Percentiles rank a stretch among this genome's conserved stretches.
Evolutionary conservation across 2,329 filamentous ascomycete species (phyloP).

Genomic region (Boeremia exigua): DNA sequence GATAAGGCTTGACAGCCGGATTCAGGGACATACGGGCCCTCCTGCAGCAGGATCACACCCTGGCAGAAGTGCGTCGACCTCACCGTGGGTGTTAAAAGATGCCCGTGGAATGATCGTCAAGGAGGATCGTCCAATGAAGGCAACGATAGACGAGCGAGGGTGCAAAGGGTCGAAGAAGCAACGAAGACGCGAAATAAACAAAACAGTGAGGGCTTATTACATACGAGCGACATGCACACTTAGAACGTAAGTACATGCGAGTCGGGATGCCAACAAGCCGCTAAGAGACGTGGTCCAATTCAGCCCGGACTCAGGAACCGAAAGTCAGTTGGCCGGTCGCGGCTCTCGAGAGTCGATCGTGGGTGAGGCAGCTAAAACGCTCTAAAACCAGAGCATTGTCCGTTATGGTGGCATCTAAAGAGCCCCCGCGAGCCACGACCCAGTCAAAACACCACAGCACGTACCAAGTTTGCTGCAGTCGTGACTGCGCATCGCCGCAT

Average conservation of each 20-base stretch:
- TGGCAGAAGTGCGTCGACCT: conserved; percentile 22
- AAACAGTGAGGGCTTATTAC: conserved; percentile 18
- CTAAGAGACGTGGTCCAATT: conserved; percentile 23
- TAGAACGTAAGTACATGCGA: conserved; percentile 9
- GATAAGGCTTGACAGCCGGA: conserved; percentile 16
- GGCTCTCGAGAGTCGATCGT: background rate
- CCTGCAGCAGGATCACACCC: conserved; percentile 17
- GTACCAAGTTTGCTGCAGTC: conserved; percentile 18
- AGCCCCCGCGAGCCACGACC: conserved; percentile 3
- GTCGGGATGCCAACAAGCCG: conserved; percentile 28
- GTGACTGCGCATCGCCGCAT: conserved; percentile 20
- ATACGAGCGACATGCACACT: conserved; percentile 28
- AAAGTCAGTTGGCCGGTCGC: background rate
- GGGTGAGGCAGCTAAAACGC: conserved; percentile 7
- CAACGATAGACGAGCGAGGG: conserved; percentile 7
- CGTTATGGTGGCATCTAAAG: background rate
- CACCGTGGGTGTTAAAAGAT: conserved; percentile 12
- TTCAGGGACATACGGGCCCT: conserved; percentile 19
- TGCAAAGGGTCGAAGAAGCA: conserved; percentile 11
- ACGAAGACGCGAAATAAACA: conserved; percentile 13
- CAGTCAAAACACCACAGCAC: conserved; percentile 6
- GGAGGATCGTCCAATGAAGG: conserved; percentile 15
- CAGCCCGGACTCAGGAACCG: conserved; percentile 20
- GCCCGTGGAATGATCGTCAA: conserved; percentile 15
- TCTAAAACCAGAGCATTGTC: conserved; percentile 12